Base-by-base conservation (phyloP, 73 alveolate genomes). In the Paramecium pentaurelia region DNA sequence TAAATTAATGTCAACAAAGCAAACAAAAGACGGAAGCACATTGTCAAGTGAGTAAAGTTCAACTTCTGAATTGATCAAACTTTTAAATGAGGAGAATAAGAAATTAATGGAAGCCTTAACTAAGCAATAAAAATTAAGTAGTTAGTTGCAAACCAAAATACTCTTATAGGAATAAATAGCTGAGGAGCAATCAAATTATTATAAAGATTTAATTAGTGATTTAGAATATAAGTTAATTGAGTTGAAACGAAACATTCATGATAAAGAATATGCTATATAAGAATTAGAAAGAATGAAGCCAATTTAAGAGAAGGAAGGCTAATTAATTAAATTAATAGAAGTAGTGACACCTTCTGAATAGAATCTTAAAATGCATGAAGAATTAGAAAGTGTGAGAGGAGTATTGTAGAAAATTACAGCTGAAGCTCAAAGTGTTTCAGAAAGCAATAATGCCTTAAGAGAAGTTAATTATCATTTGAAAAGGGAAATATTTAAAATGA, bases 221-320 rank as follows among this genome's bases (percentile, higher is more conserved):
- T 51, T 89, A 25, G 94, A 89, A 89, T 77, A 89, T 71, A 89
- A 89, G 68, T 49, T 89, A 47, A 71, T 89, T 6, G 94, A 89
- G 22, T 70, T 89, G 54, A 89, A 83, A 8, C 45, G 94, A 6
- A 89, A 45, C 8, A 89, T 89, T 71, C 94, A 89, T 30, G 94
- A 89, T 89, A 89, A 89, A 14, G 94, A 89, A 51, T 89, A 89
- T 89, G 94, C 94, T 1, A 89, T 89, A 44, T 38, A 89, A n/a
- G 94, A 89, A 12, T 49, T 89, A 6, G 94, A 89, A 47, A 30
- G 88, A 14, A 71, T 89, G 90, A 89, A 89, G 25, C 94, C 94
- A 8, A 77, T 71, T 16, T 47, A 89, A 73, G 94, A 89, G 58
- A 70, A 47, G 51, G 94, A 89, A 40, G 85, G 85, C 16, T 64